Evolutionary conservation across 495 filamentous ascomycete genomes (phyloP).

Genomic region (Penicillium taxi): DNA sequence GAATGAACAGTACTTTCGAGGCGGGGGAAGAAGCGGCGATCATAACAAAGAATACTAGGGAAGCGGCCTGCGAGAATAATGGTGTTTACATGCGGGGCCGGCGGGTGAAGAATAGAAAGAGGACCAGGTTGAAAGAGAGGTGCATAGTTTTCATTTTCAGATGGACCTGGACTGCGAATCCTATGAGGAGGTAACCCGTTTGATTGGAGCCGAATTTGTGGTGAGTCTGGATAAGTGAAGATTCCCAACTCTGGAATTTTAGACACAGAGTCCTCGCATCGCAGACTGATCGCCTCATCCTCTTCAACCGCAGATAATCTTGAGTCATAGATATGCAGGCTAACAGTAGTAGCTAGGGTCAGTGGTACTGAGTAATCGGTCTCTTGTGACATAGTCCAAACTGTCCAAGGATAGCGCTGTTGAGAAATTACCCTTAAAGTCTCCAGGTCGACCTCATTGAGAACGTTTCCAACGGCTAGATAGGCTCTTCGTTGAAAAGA

Average conservation of each 20-base stretch:
- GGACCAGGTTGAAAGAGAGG: constrained; percentile 75
- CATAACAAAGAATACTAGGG: constrained; percentile 82
- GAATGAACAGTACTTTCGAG: constrained; percentile 73
- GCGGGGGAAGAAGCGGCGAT: constrained; percentile 76
- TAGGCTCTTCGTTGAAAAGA: constrained; percentile 61
- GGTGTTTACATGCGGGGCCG: constrained; percentile 42
- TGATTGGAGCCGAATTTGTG: constrained; percentile 31
- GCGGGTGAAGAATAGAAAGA: constrained; percentile 71
- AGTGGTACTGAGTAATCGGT: constrained; percentile 60
- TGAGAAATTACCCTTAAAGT: constrained; percentile 64
- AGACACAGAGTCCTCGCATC: constrained; percentile 29
- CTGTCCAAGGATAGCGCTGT: constrained; percentile 72
- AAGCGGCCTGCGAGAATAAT: constrained; percentile 72
- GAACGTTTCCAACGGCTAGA: constrained; percentile 64
- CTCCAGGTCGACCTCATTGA: constrained; percentile 78
- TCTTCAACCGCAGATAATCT: constrained; percentile 42
- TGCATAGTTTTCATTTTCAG: constrained; percentile 49
- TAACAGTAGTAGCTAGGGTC: constrained; percentile 76
- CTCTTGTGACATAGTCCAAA: constrained; percentile 75
- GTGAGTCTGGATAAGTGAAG: constrained; percentile 32
- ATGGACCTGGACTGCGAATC: constrained; percentile 35
- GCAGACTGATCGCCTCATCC: constrained; percentile 34
- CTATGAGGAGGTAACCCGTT: constrained; percentile 35
- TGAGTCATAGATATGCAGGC: constrained; percentile 78
- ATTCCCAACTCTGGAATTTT: constrained; percentile 25